Base-by-base conservation (phyloP, 768 basidiomycete genomes). In the Leccinum aurantiacum region DNA sequence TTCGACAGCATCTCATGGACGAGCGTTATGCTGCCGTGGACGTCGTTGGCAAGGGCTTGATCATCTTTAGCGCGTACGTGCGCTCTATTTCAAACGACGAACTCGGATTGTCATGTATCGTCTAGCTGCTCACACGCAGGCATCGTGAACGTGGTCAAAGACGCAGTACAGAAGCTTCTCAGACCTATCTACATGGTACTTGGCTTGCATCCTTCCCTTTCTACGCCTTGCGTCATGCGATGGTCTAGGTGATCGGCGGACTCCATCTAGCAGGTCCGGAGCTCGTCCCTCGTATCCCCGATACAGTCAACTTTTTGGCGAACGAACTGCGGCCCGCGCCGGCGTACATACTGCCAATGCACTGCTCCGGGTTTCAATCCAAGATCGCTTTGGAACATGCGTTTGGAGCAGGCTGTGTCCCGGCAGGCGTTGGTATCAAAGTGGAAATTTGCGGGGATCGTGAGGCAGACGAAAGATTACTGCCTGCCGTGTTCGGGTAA, bases 21-120 rank as follows among this genome's bases (percentile, higher is more conserved):
- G 22, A 22, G 22, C 22, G 22, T 22, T 22, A 22, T 22, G 22
- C 22, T 22, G 22, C 22, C 22, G 22, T 22, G 22, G 22, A 22
- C 71, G 87, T 94, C 0, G 78, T 79, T n/a, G 90, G 89, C 8
- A 93, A 91, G 68, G 92, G 92, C 1, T 73, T 93, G 54, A 81
- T 93, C 24, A 79, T 94, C 58, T 92, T 95, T 73, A 92, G 89
- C 76, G 86, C 92, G 87, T 91, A 60, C 71, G 90, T 80, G 13
- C 37, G 19, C 44, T 11, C 44, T 53, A 8, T 55, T 56, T 6
- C 31, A n/a, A 17, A 38, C 31, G 10, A 27, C n/a, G 3, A 24
- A 33, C 19, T 52, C 19, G n/a, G 38, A 47, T 41, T 48, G 27
- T 51, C 2, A 14, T 17, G 13, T n/a, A 56, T 38, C 31, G 1